Conservation (phyloP, 768 basidiomycete species). For the Cystoderma amianthinum region DNA sequence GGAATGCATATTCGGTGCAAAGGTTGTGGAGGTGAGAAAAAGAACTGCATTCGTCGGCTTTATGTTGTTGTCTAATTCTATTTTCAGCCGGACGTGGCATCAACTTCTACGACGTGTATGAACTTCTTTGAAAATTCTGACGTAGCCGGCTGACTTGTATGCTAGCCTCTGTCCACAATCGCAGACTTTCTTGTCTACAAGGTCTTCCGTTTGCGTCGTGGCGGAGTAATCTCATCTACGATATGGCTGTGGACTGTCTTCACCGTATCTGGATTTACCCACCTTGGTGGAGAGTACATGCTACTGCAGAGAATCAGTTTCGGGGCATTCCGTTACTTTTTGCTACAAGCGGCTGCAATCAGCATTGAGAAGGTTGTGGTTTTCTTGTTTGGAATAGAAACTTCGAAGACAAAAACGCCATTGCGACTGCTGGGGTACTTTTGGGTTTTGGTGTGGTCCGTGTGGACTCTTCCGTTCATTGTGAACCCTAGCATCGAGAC, state of each 20-base stretch:
- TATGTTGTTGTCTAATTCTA: background rate
- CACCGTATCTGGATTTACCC: background rate
- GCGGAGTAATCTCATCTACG: background rate
- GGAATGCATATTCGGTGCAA: conserved; percentile 12
- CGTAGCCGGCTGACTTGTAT: background rate
- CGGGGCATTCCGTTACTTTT: background rate
- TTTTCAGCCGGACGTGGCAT: conserved; percentile 12
- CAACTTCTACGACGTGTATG: conserved; percentile 14
- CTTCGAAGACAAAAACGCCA: conserved; percentile 1
- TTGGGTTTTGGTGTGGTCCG: conserved; percentile 17
- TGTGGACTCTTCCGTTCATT: conserved; percentile 16
- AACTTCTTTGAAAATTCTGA: background rate
- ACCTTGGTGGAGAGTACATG: background rate
- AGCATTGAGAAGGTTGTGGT: background rate
- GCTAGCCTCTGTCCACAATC: conserved; percentile 2
- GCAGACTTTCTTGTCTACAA: background rate
- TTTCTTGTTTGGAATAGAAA: background rate
- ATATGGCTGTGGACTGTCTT: background rate
- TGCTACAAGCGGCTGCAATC: conserved; percentile 1
- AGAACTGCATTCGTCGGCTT: background rate
- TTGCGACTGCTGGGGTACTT: conserved; percentile 15
- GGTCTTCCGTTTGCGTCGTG: conserved; percentile 2
- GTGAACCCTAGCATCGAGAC: conserved; percentile 12
- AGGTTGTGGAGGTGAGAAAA: conserved; percentile 16
- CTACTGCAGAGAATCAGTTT: background rate